Evolutionary conservation across 441 rosid genomes (phyloP).

Genomic region (Monsonia emarginata): DNA sequence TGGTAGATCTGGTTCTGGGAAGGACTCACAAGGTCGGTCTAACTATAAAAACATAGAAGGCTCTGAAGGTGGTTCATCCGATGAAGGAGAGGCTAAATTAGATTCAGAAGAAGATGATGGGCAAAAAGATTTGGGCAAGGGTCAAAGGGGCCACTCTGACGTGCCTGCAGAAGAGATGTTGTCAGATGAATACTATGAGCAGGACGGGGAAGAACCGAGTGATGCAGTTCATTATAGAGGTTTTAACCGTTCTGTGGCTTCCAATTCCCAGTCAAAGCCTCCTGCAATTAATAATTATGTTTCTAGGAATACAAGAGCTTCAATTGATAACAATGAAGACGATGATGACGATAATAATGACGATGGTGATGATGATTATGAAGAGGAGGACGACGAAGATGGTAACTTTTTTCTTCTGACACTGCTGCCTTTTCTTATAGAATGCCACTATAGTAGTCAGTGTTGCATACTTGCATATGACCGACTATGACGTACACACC

Average conservation of each 20-base stretch:
- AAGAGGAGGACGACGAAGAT: slow-evolving; percentile 77
- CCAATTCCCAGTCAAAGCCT: slow-evolving; percentile 43
- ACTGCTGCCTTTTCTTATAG: background rate
- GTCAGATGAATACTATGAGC: slow-evolving; percentile 99
- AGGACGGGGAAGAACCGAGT: slow-evolving; percentile 89
- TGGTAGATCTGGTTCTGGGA: slow-evolving; percentile 63
- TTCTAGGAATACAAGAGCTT: slow-evolving; percentile 53
- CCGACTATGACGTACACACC: background rate
- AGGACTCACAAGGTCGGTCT: slow-evolving; percentile 44
- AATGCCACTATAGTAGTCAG: background rate
- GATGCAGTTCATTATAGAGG: slow-evolving; percentile 57
- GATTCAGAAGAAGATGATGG: slow-evolving; percentile 65
- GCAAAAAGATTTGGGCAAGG: slow-evolving; percentile 37
- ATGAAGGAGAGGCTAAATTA: slow-evolving; percentile 39
- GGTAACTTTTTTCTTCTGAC: slow-evolving; percentile 45
- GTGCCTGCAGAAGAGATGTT: slow-evolving; percentile 96
- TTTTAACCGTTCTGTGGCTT: slow-evolving; percentile 39
- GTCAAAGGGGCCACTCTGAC: slow-evolving; percentile 58
- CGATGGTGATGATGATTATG: slow-evolving; percentile 59
- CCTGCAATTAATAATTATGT: slow-evolving; percentile 24
- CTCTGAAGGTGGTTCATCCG: slow-evolving; percentile 47
- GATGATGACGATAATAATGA: slow-evolving; percentile 32
- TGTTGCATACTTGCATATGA: background rate
- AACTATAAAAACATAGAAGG: slow-evolving; percentile 41
- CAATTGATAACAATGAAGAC: slow-evolving; percentile 24